Base-by-base conservation (phyloP, 495 filamentous ascomycete genomes). In the Mytilinidion resinicola region DNA sequence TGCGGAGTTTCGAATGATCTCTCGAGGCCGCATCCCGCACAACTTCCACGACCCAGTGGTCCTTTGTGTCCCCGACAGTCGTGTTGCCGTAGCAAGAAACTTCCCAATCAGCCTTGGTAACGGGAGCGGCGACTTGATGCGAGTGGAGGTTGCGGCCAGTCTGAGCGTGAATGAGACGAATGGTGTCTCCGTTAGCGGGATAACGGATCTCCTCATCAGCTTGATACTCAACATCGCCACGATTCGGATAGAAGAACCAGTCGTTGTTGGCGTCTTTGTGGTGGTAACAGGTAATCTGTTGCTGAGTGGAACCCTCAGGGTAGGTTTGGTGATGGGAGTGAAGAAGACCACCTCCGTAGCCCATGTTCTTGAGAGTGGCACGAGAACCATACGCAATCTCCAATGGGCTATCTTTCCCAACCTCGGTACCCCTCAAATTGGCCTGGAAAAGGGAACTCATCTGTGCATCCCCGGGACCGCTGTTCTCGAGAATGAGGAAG, bases 201-300 rank as follows among this genome's bases (percentile, higher is more conserved):
- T 84, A 95, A 58, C 82, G 82, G 47, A 91, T 76, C 9, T 79
- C 77, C 35, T 77, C 82, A 34, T 87, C 83, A 3, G 82, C 72
- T 65, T 90, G 80, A 66, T 83, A 95, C n/a, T 88, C 85, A 3
- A 78, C 70, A 36, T 92, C 79, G 34, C 77, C 64, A 42, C 93
- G 87, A 74, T 90, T 93, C 15, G 93, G 95, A 68, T 96, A 96
- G 70, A 98, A 95, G 73, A 91, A 96, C 93, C 93, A 98, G 74
- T 98, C 95, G 67, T 98, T 98, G 77, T 98, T 98, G 64, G 93
- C 83, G 80, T 98, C 93, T 70, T 98, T 98, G 78, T 98, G 93
- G 72, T 98, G 93, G 70, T 98, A 98, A 76, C 93, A 98, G 34
- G 93, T 98, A 53, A 98, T 87, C 72, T 98, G 93, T 67, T 98